Evolutionary conservation across 768 basidiomycete genomes (phyloP).

Genomic region (Postia placenta): DNA sequence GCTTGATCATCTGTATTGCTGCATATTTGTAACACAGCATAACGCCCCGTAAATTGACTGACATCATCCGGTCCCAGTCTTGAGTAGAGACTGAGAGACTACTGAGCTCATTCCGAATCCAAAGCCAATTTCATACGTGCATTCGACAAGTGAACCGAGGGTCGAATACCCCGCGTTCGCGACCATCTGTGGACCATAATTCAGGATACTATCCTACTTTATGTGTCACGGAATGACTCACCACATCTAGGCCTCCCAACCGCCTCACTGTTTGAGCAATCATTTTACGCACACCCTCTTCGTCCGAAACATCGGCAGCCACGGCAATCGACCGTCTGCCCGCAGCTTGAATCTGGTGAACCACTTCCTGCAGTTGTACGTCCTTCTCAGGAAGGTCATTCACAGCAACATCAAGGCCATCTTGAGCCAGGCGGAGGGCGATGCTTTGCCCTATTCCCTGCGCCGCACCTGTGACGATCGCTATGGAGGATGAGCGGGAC

Average conservation of each 20-base stretch:
- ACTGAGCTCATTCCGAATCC: background rate
- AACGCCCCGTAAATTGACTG: conserved; percentile 34
- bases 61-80: conserved; percentile 28
- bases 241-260: conserved; percentile 43
- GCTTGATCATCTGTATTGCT: conserved; percentile 34
- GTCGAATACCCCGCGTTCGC: conserved; percentile 17
- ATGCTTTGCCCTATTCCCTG: conserved; percentile 25
- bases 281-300: conserved; percentile 36
- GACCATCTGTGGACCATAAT: conserved; percentile 25
- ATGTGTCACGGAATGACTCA: no score
- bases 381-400: conserved; percentile 16
- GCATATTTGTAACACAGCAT: conserved; percentile 37
- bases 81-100: conserved; percentile 12
- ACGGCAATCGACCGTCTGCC: conserved; percentile 19
- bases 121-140: no score
- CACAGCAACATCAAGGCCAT: conserved; percentile 18
- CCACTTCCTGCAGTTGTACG: conserved; percentile 9
- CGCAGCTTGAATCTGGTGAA: conserved; percentile 9
- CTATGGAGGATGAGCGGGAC: no score
- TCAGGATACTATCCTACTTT: conserved; percentile 18
- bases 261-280: conserved; percentile 23
- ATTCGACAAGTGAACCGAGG: conserved; percentile 3
- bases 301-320: conserved; percentile 33
- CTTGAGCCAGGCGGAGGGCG: conserved; percentile 20
- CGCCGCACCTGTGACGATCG: conserved; percentile 25